Base-by-base conservation (phyloP, 78 protist species). In the Speleostelium caveatum region DNA sequence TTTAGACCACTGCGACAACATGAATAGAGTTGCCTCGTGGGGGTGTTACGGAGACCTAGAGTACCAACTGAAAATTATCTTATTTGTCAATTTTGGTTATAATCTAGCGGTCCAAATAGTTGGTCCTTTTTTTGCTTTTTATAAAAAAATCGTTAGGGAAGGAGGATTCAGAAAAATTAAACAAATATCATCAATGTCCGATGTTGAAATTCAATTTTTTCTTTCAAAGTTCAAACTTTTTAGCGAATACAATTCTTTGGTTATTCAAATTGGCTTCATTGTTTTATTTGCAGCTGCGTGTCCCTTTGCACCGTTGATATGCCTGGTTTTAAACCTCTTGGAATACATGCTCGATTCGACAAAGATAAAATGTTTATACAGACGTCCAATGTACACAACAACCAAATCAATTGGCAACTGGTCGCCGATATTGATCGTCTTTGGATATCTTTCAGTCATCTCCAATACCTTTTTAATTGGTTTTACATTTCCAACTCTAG, bases 401-500 rank as follows among this genome's bases (percentile, higher is more conserved):
- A 16, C 12, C 55, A 49, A 49, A 49, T 8, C 8, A 49, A 16
- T 49, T 8, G 55, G 24, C 12, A 12, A 49, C 12, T 49, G 55
- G 55, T 75, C 14, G 56, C 22, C 24, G 21, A 33, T 75, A 5
- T 14, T 75, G 16, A 56, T 61, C 3, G 7, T 56, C 1, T 39
- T 75, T 39, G 86, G 86, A 60, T 24, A 39, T 32, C 22, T 75
- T 41, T 75, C 86, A 41, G 86, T 75, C 0, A 19, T 75, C 30
- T 60, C 86, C 67, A 75, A 75, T 41, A 24, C 45, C 12, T 28
- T 75, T 19, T 60, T 75, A 22, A 60, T 75, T 75, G 86, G 72
- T 24, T 75, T 75, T 35, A 6, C 86, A 60, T 75, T 75, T 59
- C 86, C 86, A 36, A 75, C 86, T 8, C 39, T 75, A n/a, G n/a